Evolutionary conservation across 1,284 basidiomycete species (phyloP).

Genomic region (Trichosporon faecale): DNA sequence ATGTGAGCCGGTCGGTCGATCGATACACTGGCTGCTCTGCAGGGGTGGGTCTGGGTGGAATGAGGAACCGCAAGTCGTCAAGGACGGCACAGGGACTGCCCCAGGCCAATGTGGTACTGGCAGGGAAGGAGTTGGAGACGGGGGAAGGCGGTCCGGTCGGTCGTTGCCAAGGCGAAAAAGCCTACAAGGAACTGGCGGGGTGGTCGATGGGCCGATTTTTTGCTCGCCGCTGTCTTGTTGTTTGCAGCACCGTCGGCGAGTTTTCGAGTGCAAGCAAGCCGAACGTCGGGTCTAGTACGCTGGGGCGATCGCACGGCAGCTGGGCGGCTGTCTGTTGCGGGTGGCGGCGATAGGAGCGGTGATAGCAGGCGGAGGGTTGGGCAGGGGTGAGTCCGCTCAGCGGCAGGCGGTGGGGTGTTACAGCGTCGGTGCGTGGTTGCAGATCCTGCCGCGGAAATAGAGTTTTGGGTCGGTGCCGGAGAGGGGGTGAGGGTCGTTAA

Average conservation of each 20-base stretch:
- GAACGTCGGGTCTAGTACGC: neutral
- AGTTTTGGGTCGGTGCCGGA: neutral
- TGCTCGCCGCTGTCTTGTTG: neutral
- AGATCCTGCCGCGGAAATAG: slow-evolving; percentile 1
- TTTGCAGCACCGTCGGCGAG: neutral
- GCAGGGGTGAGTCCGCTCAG: neutral
- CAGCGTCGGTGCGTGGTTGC: neutral
- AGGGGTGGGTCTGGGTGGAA: neutral
- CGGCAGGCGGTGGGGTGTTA: neutral
- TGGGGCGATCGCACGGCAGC: neutral
- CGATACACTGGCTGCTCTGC: neutral
- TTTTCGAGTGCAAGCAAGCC: neutral
- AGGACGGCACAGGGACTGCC: neutral
- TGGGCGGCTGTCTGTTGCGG: neutral
- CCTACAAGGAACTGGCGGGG: neutral
- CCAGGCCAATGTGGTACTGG: neutral
- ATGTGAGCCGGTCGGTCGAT: neutral
- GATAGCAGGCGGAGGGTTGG: neutral
- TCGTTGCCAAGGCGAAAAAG: neutral
- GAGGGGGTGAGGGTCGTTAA: neutral
- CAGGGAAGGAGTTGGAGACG: neutral
- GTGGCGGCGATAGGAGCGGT: neutral
- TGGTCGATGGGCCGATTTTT: neutral
- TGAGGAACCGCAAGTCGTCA: slow-evolving; percentile 1
- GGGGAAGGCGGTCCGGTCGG: neutral